Conservation (phyloP, 2,329 filamentous ascomycete species). For the Fusarium nodosum region DNA sequence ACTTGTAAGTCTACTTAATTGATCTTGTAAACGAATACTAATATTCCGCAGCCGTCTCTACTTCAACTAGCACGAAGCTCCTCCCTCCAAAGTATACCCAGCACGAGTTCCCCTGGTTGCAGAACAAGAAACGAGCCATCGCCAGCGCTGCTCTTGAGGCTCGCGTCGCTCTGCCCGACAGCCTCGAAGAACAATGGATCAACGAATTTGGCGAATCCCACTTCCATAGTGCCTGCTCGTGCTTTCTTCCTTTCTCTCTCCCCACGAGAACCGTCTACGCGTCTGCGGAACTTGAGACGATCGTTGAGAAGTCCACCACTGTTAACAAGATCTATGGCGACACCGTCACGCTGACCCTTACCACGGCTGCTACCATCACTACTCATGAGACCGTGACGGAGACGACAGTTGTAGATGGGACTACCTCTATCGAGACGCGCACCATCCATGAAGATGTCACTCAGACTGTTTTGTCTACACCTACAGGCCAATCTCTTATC, state of each 20-base stretch:
- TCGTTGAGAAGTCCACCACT: background rate
- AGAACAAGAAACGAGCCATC: conserved; percentile 14
- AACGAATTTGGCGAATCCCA: conserved; percentile 10
- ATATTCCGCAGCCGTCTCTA: background rate
- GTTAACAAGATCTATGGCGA: conserved; percentile 16
- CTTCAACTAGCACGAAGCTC: background rate
- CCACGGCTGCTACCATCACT: background rate
- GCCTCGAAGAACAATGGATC: conserved; percentile 22
- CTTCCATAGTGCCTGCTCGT: conserved; percentile 28
- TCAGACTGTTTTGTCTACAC: conserved; percentile 13
- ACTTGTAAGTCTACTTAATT: background rate
- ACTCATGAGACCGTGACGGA: conserved; percentile 10
- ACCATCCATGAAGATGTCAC: conserved; percentile 20
- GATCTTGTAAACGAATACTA: background rate
- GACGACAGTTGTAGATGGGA: conserved; percentile 7
- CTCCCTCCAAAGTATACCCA: conserved; percentile 3
- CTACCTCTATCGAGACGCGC: background rate
- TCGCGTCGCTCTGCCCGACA: background rate
- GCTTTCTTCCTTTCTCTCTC: conserved; percentile 16
- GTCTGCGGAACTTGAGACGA: conserved; percentile 5
- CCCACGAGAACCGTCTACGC: conserved; percentile 16
- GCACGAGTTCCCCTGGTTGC: conserved; percentile 18
- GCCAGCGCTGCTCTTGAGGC: too few relatives aligned
- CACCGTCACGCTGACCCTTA: conserved; percentile 10
- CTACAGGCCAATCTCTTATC: background rate